These are phyloP conservation scores for Omphalotus guepiniiformis DNA, from an alignment of 768 basidiomycete genomes.

Conservation along the genomic window DNA sequence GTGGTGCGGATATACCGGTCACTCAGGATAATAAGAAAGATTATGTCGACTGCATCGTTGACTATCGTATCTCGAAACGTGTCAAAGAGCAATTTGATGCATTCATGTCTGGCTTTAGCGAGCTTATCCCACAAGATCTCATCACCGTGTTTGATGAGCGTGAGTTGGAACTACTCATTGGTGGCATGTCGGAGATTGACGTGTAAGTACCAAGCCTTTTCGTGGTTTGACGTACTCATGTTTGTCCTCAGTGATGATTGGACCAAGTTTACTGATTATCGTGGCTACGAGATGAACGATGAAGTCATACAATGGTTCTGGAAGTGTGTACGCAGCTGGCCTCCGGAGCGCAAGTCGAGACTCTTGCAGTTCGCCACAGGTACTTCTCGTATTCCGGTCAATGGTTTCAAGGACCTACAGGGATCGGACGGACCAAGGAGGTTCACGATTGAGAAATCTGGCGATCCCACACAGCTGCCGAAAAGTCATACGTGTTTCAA, in stretches of 20 bases:
- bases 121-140: conserved; percentile 95
- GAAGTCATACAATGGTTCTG: conserved; percentile 99
- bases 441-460: conserved; percentile 98
- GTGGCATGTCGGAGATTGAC: conserved; percentile 99
- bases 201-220: conserved; percentile 62
- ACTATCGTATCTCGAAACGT: conserved; percentile 95
- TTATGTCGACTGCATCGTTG: conserved; percentile 90
- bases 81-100: conserved; percentile 99
- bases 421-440: conserved; percentile 95
- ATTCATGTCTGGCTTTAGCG: conserved; percentile 99
- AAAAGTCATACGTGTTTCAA: conserved; percentile 98
- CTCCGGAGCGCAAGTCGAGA: conserved; percentile 95
- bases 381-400: conserved; percentile 95
- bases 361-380: conserved; percentile 96
- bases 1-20: conserved; percentile 80
- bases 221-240: not conserved
- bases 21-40: conserved; percentile 99
- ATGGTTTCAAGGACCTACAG: conserved; percentile 98
- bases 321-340: conserved; percentile 98
- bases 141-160: conserved; percentile 99
- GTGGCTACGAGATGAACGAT: conserved; percentile 92
- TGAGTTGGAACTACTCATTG: conserved; percentile 94
- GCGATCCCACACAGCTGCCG: conserved; percentile 92
- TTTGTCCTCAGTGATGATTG: conserved; percentile 73
- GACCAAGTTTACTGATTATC: conserved; percentile 99